Base-by-base conservation (phyloP, 345 rosid genomes). In the Eucalyptus fibrosa region DNA sequence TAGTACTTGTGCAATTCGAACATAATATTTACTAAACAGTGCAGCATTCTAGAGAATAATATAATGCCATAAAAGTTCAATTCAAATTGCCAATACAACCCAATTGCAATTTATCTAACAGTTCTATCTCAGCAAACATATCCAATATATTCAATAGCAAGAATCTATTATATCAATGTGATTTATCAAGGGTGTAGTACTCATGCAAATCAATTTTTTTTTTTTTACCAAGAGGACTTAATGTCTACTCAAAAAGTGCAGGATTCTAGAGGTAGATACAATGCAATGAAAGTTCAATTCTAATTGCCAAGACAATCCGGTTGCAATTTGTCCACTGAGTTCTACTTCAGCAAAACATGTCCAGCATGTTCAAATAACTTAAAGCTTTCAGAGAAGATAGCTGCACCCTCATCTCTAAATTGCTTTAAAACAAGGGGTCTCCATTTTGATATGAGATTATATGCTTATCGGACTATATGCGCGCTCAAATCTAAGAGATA, bases 1-100 rank as follows among this genome's bases (percentile, higher is more conserved):
- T 13, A 60, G 4, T 62, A 13, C 1, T 0, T 62, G 1, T 62
- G 37, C 21, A n/a, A 65, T n/a, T n/a, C 21, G 0, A 5, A 65
- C 2, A 65, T 65, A n/a, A 15, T n/a, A 65, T 65, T n/a, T 65
- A 65, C 11, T 65, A 10, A n/a, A 65, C 4, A 65, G 6, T n/a
- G 77, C 40, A 65, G 3, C 17, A 14, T 65, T 65, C 1, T n/a
- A n/a, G 11, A n/a, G 0, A 14, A 65, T 13, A 3, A 16, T 65
- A n/a, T 3, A 65, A 15, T 14, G 40, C 2, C 21, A n/a, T 65
- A 2, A 15, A 65, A 65, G 37, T n/a, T n/a, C 9, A 65, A 65
- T 65, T n/a, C 21, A 8, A 65, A 65, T n/a, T 65, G 6, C 1
- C 77, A 65, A 65, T 65, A 7, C 11, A n/a, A 15, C 2, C 3